Conservation (phyloP, 306 rosid genomes). For the Prunus fruticosa region DNA sequence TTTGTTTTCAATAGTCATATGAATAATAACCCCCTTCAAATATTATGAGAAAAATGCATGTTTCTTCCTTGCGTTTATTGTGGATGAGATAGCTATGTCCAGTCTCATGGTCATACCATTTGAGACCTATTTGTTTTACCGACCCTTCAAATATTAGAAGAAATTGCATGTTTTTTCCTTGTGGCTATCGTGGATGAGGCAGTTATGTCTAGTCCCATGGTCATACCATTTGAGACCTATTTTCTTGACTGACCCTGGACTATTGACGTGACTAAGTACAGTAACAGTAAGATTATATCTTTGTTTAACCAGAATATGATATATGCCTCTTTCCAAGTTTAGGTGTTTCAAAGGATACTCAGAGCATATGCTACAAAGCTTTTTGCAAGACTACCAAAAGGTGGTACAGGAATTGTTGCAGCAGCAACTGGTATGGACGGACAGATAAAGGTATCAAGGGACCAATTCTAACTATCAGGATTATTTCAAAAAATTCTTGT, state of each 20-base stretch:
- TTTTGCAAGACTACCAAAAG: conserved; percentile 89
- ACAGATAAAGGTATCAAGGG: conserved; percentile 80
- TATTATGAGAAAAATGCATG: not conserved
- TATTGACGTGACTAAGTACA: not conserved
- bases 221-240: not conserved
- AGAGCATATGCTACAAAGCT: conserved; percentile 93
- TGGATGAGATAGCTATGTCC: not conserved
- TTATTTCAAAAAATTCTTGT: conserved; percentile 18
- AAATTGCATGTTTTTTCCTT: not conserved
- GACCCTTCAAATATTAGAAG: not conserved
- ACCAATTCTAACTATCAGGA: conserved; percentile 21
- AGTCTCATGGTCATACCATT: not conserved
- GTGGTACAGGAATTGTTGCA: conserved; percentile 97
- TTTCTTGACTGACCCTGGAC: not conserved
- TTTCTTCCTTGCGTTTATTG: not conserved
- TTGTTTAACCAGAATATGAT: not conserved
- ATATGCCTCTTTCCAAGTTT: conserved; percentile 29
- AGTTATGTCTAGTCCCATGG: not conserved
- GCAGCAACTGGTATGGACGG: conserved; percentile 99
- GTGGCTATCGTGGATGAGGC: not conserved
- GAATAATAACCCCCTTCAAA: not conserved
- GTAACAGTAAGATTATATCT: not conserved
- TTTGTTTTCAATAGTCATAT: not conserved
- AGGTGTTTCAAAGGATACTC: conserved; percentile 96
- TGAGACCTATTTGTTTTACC: not conserved